These are phyloP conservation scores for Tricholomella constricta DNA, from an alignment of 768 basidiomycete species.

Conservation along the genomic window DNA sequence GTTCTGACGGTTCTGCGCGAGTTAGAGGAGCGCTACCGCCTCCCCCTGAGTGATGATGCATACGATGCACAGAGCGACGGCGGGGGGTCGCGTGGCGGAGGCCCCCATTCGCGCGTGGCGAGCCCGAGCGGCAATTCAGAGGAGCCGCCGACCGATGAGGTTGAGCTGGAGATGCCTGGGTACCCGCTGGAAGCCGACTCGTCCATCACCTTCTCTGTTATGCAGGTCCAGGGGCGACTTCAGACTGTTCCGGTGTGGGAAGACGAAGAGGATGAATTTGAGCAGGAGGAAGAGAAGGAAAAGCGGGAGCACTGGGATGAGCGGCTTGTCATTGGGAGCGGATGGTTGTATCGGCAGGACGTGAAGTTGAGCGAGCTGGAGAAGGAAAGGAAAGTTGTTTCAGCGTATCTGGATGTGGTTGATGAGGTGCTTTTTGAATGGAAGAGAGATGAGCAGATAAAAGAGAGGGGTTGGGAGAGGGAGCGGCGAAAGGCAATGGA, in stretches of 20 bases:
- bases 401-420: constrained; percentile 71
- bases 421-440: constrained; percentile 79
- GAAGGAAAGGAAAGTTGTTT: constrained; percentile 60
- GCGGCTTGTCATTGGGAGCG: constrained; percentile 73
- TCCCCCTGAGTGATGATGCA: constrained; percentile 80
- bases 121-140: constrained; percentile 39
- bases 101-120: constrained; percentile 40
- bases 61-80: constrained; percentile 81
- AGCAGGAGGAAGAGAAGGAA: constrained; percentile 42
- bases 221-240: constrained; percentile 66
- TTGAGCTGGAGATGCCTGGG: constrained; percentile 22
- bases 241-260: constrained; percentile 82
- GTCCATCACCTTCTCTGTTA: constrained; percentile 66
- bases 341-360: constrained; percentile 80
- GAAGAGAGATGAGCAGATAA: constrained; percentile 45
- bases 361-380: constrained; percentile 51
- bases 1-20: constrained; percentile 78
- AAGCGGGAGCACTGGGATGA: constrained; percentile 82
- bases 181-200: constrained; percentile 53
- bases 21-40: constrained; percentile 75
- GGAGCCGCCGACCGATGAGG: constrained; percentile 43
- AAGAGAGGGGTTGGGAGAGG: constrained; percentile 49
- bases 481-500: constrained; percentile 45
- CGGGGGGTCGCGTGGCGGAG: constrained; percentile 41
- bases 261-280: constrained; percentile 57